A percentile compares a stretch with the other conserved stretches of the same genome.
phyloP scores from a whole-genome alignment of 129 eudicot species.

The Pseudognaphalium luteoalbum region DNA sequence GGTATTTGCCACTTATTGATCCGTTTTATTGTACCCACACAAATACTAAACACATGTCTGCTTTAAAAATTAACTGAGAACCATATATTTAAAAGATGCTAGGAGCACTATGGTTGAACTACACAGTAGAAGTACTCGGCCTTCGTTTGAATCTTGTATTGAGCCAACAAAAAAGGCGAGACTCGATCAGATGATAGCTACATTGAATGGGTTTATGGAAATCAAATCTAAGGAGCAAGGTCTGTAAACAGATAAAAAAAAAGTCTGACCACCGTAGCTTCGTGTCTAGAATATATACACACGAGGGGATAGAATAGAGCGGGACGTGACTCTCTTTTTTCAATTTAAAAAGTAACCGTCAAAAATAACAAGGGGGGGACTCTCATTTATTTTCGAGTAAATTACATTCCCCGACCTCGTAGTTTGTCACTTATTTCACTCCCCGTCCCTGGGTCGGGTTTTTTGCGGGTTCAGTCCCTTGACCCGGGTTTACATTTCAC shows the following conservation, averaged over 20 bases:
- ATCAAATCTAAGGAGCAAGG: constrained; percentile 23
- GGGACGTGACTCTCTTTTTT: too few species aligned
- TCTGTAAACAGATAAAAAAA: constrained; percentile 29
- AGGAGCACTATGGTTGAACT: constrained; percentile 23
- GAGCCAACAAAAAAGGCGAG: constrained; percentile 37
- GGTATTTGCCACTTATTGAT: constrained; percentile 41
- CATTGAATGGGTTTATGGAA: constrained; percentile 46
- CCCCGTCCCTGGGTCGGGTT: too few species aligned
- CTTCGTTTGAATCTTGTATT: constrained; percentile 48
- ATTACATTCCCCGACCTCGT: too few species aligned
- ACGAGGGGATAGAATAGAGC: too few species aligned
- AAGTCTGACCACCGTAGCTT: constrained; percentile 51
- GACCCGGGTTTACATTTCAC: too few species aligned
- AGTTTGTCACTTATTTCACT: too few species aligned
- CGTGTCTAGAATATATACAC: constrained; percentile 51
- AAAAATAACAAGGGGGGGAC: too few species aligned
- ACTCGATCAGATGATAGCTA: constrained; percentile 37
- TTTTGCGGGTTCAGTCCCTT: too few species aligned
- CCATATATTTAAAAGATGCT: constrained; percentile 5
- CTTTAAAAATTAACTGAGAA: constrained; percentile 45
- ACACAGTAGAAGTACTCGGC: constrained; percentile 26
- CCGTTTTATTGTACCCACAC: constrained; percentile 52
- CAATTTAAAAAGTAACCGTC: too few species aligned
- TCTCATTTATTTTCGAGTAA: too few species aligned
- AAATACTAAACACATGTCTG: constrained; percentile 53